Base-by-base conservation (phyloP, 306 rosid species). In the Dryas drummondii region DNA sequence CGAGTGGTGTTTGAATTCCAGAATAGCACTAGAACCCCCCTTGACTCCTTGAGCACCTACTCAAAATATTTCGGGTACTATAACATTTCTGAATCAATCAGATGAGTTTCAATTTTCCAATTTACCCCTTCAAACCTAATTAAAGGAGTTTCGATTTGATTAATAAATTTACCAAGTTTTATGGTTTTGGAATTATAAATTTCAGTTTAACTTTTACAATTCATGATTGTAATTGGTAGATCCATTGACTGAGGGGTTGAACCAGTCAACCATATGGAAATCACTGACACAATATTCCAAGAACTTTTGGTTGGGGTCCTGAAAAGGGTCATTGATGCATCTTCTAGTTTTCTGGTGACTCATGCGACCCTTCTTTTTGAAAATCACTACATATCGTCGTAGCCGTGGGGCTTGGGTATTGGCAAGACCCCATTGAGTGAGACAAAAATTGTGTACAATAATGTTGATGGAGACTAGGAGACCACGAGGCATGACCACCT, bases 351-450 rank as follows among this genome's bases (percentile, higher is more conserved):
- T 46, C 27, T 32, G 27, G 13, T 22, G 76, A 72, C 46, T 22
- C 32, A 12, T 15, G n/a, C n/a, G 14, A 54, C 37, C 32, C 32
- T 27, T 27, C 1, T 53, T n/a, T 51, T 37, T 51, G 41, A 69
- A 19, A 42, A 16, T 71, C 17, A 6, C 52, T 45, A 4, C 41
- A 7, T 14, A 4, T 5, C n/a, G 41, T 16, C 16, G 67, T 72
- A n/a, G 57, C 32, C 57, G 68, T 46, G 67, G 76, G 76, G 57
- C 7, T 1, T 9, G 67, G 76, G 76, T 47, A 26, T 12, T 7
- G 42, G 54, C 19, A 41, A 26, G 68, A 63, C 68, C 7, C 10
- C 7, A 45, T 7, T 8, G 61, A 59, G 65, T 4, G 65, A 32
- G 46, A 58, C 3, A 12, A 32, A 56, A 60, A 32, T 12, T 60